Evolutionary conservation across 2,329 filamentous ascomycete species (phyloP), one percentile per base, ranked within the genome.

Genomic region (Cadophora luteo-olivacea): DNA sequence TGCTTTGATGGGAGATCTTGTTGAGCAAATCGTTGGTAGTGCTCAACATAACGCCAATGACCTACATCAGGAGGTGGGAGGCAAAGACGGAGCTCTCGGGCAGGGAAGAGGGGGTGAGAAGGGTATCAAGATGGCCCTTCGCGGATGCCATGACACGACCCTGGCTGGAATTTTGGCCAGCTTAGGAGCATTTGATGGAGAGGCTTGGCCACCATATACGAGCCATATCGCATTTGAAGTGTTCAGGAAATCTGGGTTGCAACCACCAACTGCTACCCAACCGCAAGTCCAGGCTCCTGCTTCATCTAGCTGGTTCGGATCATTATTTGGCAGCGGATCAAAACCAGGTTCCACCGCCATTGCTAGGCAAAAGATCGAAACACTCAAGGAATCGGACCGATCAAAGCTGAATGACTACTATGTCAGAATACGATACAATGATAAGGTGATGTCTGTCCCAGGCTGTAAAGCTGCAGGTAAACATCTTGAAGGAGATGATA

Each of bases 81-180:
- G 77, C 8, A 76, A 78, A 71, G 74, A 78, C 71, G 75, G 82
- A 66, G 72, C 82, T 73, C 67, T 73, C 60, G 72, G 78, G 76
- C 69, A 79, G 75, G 73, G 85, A 73, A 72, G 82, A 74, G 83
- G 81, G 38, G 84, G 82, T 16, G 83, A 85, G 72, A 83, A 80
- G 45, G 79, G 81, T 36, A 85, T 96, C 75, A 91, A 90, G 70
- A 90, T 98, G 72, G 91, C 89, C 19, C 82, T 98, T 76, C 92
- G 89, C 72, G 94, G 94, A 38, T 97, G 94, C 76, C 94, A 97
- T 80, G 94, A 98, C 77, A 98, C 96, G 1, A 98, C 96, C 0
- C 85, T 99, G 5, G 96, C 93, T 2, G 92, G 87, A 1, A 83
- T 93, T 1, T 82, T 99, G 33, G 83, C 90, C 19, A 92, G 92